Evolutionary conservation across 495 filamentous ascomycete species (phyloP).

Genomic region (Glutinoglossum americanum): DNA sequence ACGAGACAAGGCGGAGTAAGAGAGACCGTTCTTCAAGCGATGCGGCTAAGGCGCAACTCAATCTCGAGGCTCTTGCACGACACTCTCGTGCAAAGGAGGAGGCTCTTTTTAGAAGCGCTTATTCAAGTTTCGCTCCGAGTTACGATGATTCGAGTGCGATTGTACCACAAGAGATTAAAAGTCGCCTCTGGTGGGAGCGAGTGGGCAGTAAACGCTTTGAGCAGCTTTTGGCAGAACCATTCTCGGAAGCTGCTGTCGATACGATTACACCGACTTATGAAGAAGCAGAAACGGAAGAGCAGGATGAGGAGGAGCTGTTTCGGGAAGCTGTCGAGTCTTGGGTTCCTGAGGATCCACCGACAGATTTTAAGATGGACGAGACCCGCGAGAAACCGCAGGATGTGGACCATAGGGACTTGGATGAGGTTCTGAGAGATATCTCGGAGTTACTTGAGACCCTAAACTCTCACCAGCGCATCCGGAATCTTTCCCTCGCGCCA

Average conservation of each 20-base stretch:
- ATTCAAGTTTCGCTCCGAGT: conserved; percentile 71
- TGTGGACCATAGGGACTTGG: conserved; percentile 35
- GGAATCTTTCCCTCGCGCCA: conserved; percentile 37
- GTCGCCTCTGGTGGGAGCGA: conserved; percentile 72
- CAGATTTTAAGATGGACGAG: conserved; percentile 11
- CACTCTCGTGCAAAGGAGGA: conserved; percentile 33
- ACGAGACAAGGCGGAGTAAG: conserved; percentile 38
- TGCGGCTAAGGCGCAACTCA: conserved; percentile 25
- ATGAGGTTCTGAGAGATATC: conserved; percentile 58
- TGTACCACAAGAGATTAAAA: conserved; percentile 44
- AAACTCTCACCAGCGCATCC: conserved; percentile 67
- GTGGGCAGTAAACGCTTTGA: conserved; percentile 39
- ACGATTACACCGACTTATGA: neutral
- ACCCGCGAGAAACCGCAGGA: conserved; percentile 24
- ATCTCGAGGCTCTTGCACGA: neutral
- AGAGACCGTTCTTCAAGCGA: conserved; percentile 50
- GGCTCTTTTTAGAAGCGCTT: conserved; percentile 57
- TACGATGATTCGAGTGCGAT: conserved; percentile 61
- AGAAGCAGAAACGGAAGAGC: neutral
- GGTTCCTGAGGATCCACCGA: conserved; percentile 20
- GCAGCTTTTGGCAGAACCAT: conserved; percentile 14
- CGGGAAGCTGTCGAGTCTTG: conserved; percentile 28
- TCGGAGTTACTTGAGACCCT: conserved; percentile 70
- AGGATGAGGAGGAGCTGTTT: conserved; percentile 10
- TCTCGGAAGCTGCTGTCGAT: neutral